Percentiles rank a stretch among this genome's conserved stretches.
These are phyloP conservation scores for Pueraria montana DNA, from an alignment of 306 rosid genomes.

Conservation along the genomic window DNA sequence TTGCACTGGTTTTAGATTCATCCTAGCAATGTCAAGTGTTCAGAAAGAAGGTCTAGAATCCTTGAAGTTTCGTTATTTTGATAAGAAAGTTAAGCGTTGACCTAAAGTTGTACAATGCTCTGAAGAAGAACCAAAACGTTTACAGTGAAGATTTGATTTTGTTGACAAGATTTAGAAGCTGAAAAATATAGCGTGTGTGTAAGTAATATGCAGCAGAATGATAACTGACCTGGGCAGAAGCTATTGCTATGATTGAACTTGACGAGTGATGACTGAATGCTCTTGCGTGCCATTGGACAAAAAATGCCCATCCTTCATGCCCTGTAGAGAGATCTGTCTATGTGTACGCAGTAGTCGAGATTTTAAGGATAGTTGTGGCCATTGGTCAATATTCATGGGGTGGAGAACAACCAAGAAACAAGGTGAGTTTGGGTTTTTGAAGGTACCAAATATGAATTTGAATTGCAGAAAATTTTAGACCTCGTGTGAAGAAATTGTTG, in stretches of 20 bases:
- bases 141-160: background rate
- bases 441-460: too few relatives aligned
- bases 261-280: too few relatives aligned
- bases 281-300: too few relatives aligned
- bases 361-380: too few relatives aligned
- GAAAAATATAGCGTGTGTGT: too few relatives aligned
- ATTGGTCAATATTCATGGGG: too few relatives aligned
- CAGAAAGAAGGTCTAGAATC: background rate
- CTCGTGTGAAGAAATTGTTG: too few relatives aligned
- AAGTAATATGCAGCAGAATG: background rate
- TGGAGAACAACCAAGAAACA: too few relatives aligned
- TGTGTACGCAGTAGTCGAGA: too few relatives aligned
- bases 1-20: background rate
- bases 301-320: background rate
- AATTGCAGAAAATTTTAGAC: too few relatives aligned
- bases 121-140: background rate
- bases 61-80: background rate
- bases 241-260: background rate
- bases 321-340: too few relatives aligned
- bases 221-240: conserved; percentile 30
- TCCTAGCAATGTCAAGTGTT: background rate
- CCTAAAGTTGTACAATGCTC: background rate
- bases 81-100: background rate
- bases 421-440: too few relatives aligned
- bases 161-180: background rate